Evolutionary conservation across 306 rosid species (phyloP).

Genomic region (Cajanus cajan): DNA sequence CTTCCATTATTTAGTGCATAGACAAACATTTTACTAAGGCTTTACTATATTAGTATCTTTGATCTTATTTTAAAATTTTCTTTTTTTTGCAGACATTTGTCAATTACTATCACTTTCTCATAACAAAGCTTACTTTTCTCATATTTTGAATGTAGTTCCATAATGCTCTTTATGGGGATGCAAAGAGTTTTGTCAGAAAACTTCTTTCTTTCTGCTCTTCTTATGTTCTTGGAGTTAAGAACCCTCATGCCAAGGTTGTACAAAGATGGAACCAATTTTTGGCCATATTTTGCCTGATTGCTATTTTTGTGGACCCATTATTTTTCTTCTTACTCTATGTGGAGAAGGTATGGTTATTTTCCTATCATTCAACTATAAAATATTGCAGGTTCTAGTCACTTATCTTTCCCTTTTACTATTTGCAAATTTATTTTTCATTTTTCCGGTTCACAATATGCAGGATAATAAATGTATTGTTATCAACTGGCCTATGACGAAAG

Average conservation of each 20-base stretch:
- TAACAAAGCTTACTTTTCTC: neutral
- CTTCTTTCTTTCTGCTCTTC: constrained; percentile 47
- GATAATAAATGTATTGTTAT: constrained; percentile 53
- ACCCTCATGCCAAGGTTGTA: constrained; percentile 69
- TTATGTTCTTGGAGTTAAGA: constrained; percentile 70
- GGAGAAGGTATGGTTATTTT: constrained; percentile 38
- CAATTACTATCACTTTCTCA: neutral
- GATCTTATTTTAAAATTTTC: constrained; percentile 8
- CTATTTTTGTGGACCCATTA: constrained; percentile 83
- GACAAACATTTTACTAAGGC: neutral
- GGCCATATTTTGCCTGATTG: constrained; percentile 64
- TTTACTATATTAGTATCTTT: constrained; percentile 6
- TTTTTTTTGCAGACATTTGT: constrained; percentile 11
- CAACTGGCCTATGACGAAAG: constrained; percentile 40
- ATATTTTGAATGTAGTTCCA: constrained; percentile 53
- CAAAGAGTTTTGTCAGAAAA: constrained; percentile 69
- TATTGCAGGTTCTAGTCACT: neutral
- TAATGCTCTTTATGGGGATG: constrained; percentile 74
- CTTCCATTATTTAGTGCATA: neutral
- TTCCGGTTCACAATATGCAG: constrained; percentile 43
- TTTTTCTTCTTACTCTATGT: constrained; percentile 69
- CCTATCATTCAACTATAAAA: constrained; percentile 2
- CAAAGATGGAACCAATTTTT: constrained; percentile 75
- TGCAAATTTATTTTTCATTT: neutral
- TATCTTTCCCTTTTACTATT: neutral